Evolutionary conservation across 225 moss, liverwort and hornwort species (phyloP), one percentile per base, ranked within the genome.

Genomic region (Climacium dendroides): DNA sequence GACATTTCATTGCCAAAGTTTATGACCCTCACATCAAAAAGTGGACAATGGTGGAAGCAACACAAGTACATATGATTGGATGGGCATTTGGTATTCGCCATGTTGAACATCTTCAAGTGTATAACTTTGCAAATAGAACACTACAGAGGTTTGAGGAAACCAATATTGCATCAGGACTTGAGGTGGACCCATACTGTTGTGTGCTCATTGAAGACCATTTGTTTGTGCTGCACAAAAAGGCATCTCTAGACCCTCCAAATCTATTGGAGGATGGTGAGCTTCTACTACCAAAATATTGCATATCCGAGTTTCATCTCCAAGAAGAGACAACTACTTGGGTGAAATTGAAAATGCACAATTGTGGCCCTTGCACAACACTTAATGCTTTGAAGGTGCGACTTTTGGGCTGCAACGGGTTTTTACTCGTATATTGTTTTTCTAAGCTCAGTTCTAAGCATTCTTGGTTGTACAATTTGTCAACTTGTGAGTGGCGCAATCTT

Each of bases 1-100:
- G n/a, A n/a, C n/a, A n/a, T n/a, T n/a, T n/a, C n/a, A n/a, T n/a
- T n/a, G n/a, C n/a, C n/a, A n/a, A n/a, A n/a, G n/a, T n/a, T n/a
- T n/a, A n/a, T n/a, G n/a, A n/a, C n/a, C n/a, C n/a, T n/a, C n/a
- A n/a, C 8, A 25, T 7, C 9, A 70, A 41, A 70, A 2, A 41
- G 5, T 70, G 41, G 70, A 25, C 3, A 3, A 4, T 41, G 0
- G 0, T 41, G 8, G 41, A 41, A 25, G 41, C 37, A 39, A 24
- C 9, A 25, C 8, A 70, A 0, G 41, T 26, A 41, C 9, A 5
- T 9, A 71, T 43, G 9, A 43, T 71, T 15, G 43, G 41, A 3
- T 9, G 26, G 71, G 2, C 26, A 25, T 14, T 2, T 35, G 1
- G 0, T 11, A 2, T 6, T n/a, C 2, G 0, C 1, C 1, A 0